Evolutionary conservation across 495 filamentous ascomycete species (phyloP).

Genomic region (Viridothelium virens): DNA sequence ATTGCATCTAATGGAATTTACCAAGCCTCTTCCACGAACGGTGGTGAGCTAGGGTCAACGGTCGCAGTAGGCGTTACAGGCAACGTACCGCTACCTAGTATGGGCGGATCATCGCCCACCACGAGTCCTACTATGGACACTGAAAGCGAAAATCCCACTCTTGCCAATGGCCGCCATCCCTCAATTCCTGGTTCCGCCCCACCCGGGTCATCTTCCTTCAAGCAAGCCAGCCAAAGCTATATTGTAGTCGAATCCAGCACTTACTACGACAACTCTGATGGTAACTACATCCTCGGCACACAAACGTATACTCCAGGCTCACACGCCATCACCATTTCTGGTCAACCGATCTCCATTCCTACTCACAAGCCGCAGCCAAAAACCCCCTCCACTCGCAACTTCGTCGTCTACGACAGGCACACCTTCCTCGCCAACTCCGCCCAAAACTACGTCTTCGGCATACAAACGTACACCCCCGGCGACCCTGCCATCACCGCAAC

Average conservation of each 20-base stretch:
- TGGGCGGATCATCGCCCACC: too few species aligned
- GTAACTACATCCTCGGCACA: not conserved
- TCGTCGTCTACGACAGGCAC: not conserved
- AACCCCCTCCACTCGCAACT: not conserved
- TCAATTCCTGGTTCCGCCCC: not conserved
- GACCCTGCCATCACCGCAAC: not conserved
- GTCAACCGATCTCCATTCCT: not conserved
- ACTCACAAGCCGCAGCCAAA: not conserved
- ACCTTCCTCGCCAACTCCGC: not conserved
- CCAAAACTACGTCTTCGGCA: not conserved
- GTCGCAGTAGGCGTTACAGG: too few species aligned
- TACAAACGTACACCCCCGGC: not conserved
- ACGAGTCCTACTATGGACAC: too few species aligned
- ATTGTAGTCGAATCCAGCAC: not conserved
- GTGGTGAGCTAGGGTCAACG: too few species aligned
- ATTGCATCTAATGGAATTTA: too few species aligned
- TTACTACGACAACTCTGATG: not conserved
- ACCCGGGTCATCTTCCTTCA: not conserved
- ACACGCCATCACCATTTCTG: not conserved
- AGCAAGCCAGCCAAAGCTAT: not conserved
- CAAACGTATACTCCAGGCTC: not conserved
- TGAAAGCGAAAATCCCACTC: not conserved
- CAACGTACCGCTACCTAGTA: too few species aligned
- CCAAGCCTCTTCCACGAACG: too few species aligned
- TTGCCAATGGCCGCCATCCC: not conserved